Conservation (phyloP, 306 rosid genomes). For the Albizia julibrissin region DNA sequence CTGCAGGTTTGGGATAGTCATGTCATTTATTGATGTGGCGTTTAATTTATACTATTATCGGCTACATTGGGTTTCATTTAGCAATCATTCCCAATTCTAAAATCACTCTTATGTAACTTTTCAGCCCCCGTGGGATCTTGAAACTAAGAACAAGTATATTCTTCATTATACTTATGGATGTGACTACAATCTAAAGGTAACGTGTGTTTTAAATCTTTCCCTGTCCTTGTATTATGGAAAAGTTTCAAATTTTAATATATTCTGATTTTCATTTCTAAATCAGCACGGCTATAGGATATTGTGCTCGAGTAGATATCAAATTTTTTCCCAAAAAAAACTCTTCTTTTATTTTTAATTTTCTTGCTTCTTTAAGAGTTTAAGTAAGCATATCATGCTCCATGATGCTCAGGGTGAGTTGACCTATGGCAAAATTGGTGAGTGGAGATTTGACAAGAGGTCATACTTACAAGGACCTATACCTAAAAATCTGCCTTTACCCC, state of each 20-base stretch:
- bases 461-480: conserved; percentile 87
- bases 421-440: conserved; percentile 87
- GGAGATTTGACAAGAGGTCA: conserved; percentile 98
- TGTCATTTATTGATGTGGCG: conserved; percentile 16
- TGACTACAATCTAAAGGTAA: conserved; percentile 81
- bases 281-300: neutral
- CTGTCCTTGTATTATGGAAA: conserved; percentile 1
- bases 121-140: conserved; percentile 98
- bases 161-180: conserved; percentile 94
- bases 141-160: conserved; percentile 63
- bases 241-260: neutral
- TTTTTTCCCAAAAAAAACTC: neutral
- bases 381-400: conserved; percentile 15
- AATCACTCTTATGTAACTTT: conserved; percentile 35
- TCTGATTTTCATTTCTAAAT: neutral
- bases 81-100: conserved; percentile 1
- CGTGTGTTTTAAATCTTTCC: neutral
- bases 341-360: neutral
- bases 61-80: neutral
- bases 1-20: conserved; percentile 65
- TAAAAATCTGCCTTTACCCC: conserved; percentile 78
- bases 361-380: conserved; percentile 10
- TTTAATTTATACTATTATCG: conserved; percentile 26
- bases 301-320: neutral
- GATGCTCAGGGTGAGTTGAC: conserved; percentile 80